phyloP scores from a whole-genome alignment of 306 rosid species.

The Quercus mongolica region DNA sequence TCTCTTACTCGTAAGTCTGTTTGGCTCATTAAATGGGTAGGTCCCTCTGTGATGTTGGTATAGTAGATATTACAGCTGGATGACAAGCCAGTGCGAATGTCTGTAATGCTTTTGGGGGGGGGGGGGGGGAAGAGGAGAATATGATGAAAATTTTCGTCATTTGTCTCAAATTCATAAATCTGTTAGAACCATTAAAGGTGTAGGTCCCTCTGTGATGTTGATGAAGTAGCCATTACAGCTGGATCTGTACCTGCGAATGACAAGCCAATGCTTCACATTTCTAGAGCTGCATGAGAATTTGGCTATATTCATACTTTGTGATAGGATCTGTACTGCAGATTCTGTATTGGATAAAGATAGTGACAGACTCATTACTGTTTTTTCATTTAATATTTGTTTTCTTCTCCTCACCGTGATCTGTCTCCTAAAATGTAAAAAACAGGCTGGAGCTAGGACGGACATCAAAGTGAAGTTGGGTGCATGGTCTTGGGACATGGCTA shows the following conservation, averaged over 20 bases:
- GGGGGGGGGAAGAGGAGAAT: not conserved
- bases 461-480: conserved; percentile 69
- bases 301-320: not conserved
- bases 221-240: conserved; percentile 18
- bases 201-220: conserved; percentile 15
- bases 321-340: not conserved
- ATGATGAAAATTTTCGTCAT: not conserved
- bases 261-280: conserved; percentile 1
- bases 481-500: conserved; percentile 87
- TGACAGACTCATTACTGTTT: conserved; percentile 1
- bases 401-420: conserved; percentile 18
- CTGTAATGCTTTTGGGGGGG: not conserved
- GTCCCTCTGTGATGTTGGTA: conserved; percentile 11
- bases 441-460: conserved; percentile 65
- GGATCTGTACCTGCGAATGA: conserved; percentile 8
- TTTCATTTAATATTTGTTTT: not conserved
- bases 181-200: not conserved
- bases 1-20: not conserved
- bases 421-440: conserved; percentile 25
- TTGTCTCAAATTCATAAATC: not conserved
- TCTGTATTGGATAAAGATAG: not conserved
- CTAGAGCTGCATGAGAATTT: conserved; percentile 16
- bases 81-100: not conserved
- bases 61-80: conserved; percentile 19
- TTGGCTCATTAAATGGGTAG: not conserved